phyloP scores from a whole-genome alignment of 2,329 filamentous ascomycete species.

The Pseudogymnoascus sp. region DNA sequence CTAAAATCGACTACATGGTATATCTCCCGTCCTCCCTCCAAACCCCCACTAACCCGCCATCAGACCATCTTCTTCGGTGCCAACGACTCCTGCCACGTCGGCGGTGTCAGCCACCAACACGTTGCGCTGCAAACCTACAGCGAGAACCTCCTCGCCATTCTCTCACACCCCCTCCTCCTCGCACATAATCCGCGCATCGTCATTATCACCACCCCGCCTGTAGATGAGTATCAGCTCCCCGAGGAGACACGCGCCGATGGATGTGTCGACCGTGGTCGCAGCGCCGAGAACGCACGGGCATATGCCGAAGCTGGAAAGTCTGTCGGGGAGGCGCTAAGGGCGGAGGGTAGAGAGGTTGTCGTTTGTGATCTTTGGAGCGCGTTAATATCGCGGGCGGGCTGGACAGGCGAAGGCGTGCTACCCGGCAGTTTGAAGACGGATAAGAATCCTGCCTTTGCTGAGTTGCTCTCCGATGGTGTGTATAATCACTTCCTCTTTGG shows the following conservation, averaged over 20 bases:
- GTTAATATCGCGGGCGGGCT: slow-evolving; percentile 61
- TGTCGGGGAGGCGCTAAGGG: slow-evolving; percentile 42
- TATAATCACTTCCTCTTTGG: background rate
- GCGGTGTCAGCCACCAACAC: slow-evolving; percentile 59
- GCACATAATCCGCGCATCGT: slow-evolving; percentile 67
- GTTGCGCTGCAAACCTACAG: slow-evolving; percentile 57
- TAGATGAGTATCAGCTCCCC: slow-evolving; percentile 62
- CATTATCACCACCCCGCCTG: slow-evolving; percentile 71
- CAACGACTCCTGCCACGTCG: slow-evolving; percentile 72
- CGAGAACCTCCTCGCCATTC: slow-evolving; percentile 61
- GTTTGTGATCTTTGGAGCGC: slow-evolving; percentile 74
- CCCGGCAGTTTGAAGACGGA: background rate
- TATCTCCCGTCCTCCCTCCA: slow-evolving; percentile 19
- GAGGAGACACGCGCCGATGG: slow-evolving; percentile 33
- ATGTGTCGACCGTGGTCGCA: slow-evolving; percentile 37
- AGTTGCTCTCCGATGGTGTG: slow-evolving; percentile 21
- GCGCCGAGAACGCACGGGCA: slow-evolving; percentile 33
- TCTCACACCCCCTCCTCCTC: slow-evolving; percentile 60
- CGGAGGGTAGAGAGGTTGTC: slow-evolving; percentile 35
- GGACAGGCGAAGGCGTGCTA: slow-evolving; percentile 42
- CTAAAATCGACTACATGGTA: slow-evolving; percentile 61
- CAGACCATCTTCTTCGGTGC: slow-evolving; percentile 67
- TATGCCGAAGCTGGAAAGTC: slow-evolving; percentile 60
- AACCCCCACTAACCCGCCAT: slow-evolving; percentile 9
- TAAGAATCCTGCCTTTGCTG: background rate